Evolutionary conservation across 345 rosid genomes (phyloP).

Genomic region (Camelina sativa): DNA sequence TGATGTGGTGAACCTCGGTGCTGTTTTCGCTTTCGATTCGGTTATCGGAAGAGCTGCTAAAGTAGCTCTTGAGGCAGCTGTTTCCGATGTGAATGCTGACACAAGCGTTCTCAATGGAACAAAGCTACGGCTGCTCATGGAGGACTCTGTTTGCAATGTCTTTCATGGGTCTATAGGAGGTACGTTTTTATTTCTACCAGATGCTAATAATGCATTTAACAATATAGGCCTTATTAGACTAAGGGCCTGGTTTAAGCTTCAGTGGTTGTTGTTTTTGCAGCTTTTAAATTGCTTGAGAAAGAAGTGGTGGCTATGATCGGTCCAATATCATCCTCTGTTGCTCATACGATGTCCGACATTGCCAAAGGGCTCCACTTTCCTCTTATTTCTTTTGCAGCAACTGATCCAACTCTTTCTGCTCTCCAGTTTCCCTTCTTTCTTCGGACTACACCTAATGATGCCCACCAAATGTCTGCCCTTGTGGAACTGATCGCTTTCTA

Average conservation of each 20-base stretch:
- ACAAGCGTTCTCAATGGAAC: conserved; percentile 59
- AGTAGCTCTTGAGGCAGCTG: conserved; percentile 70
- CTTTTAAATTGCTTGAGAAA: conserved; percentile 64
- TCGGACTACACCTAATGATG: conserved; percentile 75
- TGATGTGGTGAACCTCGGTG: conserved; percentile 65
- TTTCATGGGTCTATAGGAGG: conserved; percentile 75
- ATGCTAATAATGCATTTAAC: conserved; percentile 13
- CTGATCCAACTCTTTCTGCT: conserved; percentile 91
- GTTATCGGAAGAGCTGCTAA: conserved; percentile 81
- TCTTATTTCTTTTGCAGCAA: conserved; percentile 80
- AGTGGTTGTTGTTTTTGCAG: conserved; percentile 49
- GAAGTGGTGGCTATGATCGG: conserved; percentile 78
- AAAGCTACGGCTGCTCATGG: conserved; percentile 49
- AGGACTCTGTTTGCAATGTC: conserved; percentile 65
- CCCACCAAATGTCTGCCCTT: conserved; percentile 78
- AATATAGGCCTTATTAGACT: background rate
- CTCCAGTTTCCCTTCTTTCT: conserved; percentile 77
- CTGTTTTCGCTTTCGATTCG: conserved; percentile 70
- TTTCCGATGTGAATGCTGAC: conserved; percentile 62
- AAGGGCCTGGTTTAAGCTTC: conserved; percentile 16
- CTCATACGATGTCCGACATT: conserved; percentile 67
- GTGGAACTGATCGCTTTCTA: conserved; percentile 64
- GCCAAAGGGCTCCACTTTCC: conserved; percentile 77
- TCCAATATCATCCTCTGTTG: conserved; percentile 76
- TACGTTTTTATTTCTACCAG: conserved; percentile 22